Evolutionary conservation across 1,284 basidiomycete species (phyloP).

Genomic region (Pisolithus thermaeus): DNA sequence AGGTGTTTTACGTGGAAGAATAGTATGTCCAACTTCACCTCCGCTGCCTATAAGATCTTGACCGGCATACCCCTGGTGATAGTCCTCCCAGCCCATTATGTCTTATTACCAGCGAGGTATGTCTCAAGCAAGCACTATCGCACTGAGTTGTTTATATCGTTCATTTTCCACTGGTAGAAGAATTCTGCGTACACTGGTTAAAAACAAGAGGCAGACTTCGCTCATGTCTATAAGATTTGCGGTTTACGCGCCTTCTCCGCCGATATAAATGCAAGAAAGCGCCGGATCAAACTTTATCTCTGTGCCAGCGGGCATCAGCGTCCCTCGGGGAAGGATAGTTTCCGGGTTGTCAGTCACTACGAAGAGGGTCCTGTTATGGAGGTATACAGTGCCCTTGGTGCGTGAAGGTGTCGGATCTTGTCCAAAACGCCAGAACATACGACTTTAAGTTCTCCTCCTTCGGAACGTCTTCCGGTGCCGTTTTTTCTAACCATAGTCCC

Average conservation of each 20-base stretch:
- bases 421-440: too few species aligned
- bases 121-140: not conserved
- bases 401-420: too few species aligned
- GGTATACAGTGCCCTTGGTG: conserved; percentile 53
- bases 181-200: not conserved
- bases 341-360: conserved; percentile 53
- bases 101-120: too few species aligned
- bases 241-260: conserved; percentile 54
- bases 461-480: too few species aligned
- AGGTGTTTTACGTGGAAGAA: too few species aligned
- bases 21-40: too few species aligned
- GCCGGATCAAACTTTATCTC: conserved; percentile 43
- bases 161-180: conserved; percentile 57
- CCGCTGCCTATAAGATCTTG: too few species aligned
- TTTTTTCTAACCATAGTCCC: too few species aligned
- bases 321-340: conserved; percentile 44
- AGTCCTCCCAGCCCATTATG: too few species aligned
- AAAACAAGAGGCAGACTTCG: conserved; percentile 8
- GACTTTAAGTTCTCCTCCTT: too few species aligned
- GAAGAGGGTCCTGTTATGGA: not conserved
- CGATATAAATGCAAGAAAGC: conserved; percentile 46
- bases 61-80: too few species aligned
- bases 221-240: conserved; percentile 60
- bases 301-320: conserved; percentile 51
- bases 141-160: conserved; percentile 47